phyloP scores from a whole-genome alignment of 768 basidiomycete species.

The Crepidotus variabilis region DNA sequence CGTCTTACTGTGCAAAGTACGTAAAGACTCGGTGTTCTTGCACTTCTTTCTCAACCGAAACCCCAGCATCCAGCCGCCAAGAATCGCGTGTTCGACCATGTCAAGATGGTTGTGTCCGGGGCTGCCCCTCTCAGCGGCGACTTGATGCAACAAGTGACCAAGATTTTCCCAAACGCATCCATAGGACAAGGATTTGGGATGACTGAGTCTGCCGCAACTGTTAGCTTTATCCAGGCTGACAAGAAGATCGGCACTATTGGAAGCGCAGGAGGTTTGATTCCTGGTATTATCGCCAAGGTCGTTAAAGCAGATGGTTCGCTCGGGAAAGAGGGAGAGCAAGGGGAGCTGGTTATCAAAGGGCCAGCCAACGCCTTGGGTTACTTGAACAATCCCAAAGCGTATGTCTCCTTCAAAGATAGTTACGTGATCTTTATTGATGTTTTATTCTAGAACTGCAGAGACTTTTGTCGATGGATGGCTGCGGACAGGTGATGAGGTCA shows the following conservation, averaged over 20 bases:
- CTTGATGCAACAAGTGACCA: conserved; percentile 39
- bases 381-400: conserved; percentile 57
- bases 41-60: conserved; percentile 2
- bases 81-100: conserved; percentile 45
- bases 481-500: conserved; percentile 69
- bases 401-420: conserved; percentile 18
- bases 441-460: conserved; percentile 48
- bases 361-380: conserved; percentile 63
- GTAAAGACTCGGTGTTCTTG: not conserved
- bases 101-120: conserved; percentile 53
- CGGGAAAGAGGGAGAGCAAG: conserved; percentile 54
- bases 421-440: not conserved
- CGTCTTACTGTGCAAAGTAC: conserved; percentile 63
- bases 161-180: conserved; percentile 52
- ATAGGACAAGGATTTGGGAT: conserved; percentile 69
- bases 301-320: conserved; percentile 54
- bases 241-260: conserved; percentile 47
- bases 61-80: conserved; percentile 48
- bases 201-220: conserved; percentile 58
- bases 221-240: conserved; percentile 41
- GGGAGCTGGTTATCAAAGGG: conserved; percentile 57
- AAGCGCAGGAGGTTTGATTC: conserved; percentile 53
- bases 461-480: conserved; percentile 66
- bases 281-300: conserved; percentile 54
- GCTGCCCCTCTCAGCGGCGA: conserved; percentile 64